phyloP scores from a whole-genome alignment of 163 green algal genomes.

The Volvox carteri region DNA sequence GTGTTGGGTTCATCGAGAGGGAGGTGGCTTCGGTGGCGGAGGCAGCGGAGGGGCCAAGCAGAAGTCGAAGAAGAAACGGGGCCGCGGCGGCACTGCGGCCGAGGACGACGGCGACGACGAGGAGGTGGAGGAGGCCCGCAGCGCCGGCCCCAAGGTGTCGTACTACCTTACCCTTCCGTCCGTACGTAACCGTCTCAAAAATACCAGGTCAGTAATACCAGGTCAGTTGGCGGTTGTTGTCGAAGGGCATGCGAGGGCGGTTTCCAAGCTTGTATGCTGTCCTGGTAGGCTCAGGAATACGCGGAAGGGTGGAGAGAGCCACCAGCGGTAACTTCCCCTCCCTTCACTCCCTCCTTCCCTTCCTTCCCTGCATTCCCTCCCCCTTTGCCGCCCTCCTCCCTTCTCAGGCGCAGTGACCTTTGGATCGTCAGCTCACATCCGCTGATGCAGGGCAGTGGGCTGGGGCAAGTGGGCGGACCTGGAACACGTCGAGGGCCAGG shows the following conservation, averaged over 20 bases:
- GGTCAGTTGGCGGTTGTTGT: too few species aligned
- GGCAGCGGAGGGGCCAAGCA: neutral
- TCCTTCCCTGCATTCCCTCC: neutral
- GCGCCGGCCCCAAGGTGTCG: slow-evolving; percentile 25
- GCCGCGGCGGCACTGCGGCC: neutral
- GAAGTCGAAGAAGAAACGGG: neutral
- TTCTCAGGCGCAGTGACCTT: slow-evolving; percentile 76
- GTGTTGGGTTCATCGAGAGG: neutral
- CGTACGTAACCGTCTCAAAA: slow-evolving; percentile 45
- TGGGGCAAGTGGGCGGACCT: neutral
- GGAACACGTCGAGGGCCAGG: neutral
- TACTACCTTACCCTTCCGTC: slow-evolving; percentile 55
- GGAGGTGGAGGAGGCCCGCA: neutral
- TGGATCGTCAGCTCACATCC: slow-evolving; percentile 82
- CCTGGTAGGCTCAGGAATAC: too few species aligned
- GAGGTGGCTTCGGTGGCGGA: neutral
- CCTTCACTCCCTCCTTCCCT: neutral
- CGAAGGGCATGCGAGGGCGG: too few species aligned
- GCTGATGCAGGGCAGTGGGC: slow-evolving; percentile 40
- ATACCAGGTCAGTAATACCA: slow-evolving; percentile 54
- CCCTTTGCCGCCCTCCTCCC: neutral
- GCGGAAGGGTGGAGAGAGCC: too few species aligned
- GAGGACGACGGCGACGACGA: slow-evolving; percentile 35
- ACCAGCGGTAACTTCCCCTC: too few species aligned
- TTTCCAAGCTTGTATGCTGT: too few species aligned